Evolutionary conservation across 2,329 filamentous ascomycete species (phyloP).

Genomic region (Remersonia thermophila): DNA sequence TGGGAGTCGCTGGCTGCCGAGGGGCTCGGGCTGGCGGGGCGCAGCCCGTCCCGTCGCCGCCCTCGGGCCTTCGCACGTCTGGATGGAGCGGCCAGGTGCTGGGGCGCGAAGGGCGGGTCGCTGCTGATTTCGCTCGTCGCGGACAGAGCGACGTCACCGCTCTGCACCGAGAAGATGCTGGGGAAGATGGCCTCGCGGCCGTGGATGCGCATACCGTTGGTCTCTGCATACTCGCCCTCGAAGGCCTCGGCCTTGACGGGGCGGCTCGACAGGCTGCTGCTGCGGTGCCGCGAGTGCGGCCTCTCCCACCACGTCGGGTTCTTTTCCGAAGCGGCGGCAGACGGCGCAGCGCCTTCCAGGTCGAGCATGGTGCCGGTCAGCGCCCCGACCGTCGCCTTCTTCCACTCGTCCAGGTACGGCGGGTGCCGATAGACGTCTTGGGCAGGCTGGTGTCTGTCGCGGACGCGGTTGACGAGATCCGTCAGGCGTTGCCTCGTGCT

Average conservation of each 20-base stretch:
- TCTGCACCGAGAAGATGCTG: conserved; percentile 10
- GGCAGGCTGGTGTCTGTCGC: conserved; percentile 33
- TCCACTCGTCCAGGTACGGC: conserved; percentile 60
- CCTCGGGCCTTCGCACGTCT: conserved; percentile 8
- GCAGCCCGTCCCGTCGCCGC: conserved; percentile 12
- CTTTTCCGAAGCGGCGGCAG: conserved; percentile 28
- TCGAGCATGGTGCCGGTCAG: conserved; percentile 49
- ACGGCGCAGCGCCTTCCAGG: conserved; percentile 30
- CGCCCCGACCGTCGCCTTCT: conserved; percentile 50
- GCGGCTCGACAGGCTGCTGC: conserved; percentile 33
- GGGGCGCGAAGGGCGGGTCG: conserved; percentile 7
- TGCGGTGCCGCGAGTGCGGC: conserved; percentile 33
- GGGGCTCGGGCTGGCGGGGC: conserved; percentile 13
- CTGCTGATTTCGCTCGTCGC: conserved; percentile 6
- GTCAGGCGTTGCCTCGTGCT: neutral
- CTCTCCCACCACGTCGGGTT: conserved; percentile 68
- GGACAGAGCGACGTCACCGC: conserved; percentile 6
- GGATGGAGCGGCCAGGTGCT: conserved; percentile 6
- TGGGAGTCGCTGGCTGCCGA: conserved; percentile 9
- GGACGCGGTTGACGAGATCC: conserved; percentile 29
- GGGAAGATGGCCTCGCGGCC: conserved; percentile 8
- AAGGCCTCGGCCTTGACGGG: conserved; percentile 50
- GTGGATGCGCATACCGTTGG: conserved; percentile 33
- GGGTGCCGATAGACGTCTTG: conserved; percentile 47
- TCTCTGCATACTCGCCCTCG: conserved; percentile 55